phyloP scores from a whole-genome alignment of 164 flowering plant genomes.

The Vitis labrusca region DNA sequence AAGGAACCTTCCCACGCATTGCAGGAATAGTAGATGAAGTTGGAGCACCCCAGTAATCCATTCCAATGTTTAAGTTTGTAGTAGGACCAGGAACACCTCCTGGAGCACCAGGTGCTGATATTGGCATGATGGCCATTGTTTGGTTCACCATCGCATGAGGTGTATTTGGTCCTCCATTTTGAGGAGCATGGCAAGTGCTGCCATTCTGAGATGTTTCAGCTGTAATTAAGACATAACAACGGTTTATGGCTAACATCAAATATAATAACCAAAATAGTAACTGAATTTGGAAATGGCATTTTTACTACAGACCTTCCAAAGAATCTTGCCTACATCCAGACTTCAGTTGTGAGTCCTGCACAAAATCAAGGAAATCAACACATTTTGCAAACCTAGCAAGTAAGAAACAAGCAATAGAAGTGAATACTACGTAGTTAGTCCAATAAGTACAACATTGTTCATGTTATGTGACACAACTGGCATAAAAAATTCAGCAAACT shows the following conservation, averaged over 20 bases:
- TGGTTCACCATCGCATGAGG: constrained; percentile 52
- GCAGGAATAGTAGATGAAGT: constrained; percentile 56
- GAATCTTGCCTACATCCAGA: constrained; percentile 61
- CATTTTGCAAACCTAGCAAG: neutral
- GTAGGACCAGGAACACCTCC: constrained; percentile 79
- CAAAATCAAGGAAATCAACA: constrained; percentile 8
- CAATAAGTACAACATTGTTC: neutral
- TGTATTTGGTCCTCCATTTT: constrained; percentile 56
- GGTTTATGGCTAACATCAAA: neutral
- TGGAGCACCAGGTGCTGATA: constrained; percentile 51
- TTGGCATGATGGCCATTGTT: constrained; percentile 52
- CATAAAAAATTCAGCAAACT: no score
- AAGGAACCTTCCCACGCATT: constrained; percentile 63
- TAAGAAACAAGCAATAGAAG: neutral
- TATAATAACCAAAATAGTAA: neutral
- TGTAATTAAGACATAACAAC: constrained; percentile 22
- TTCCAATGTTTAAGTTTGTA: constrained; percentile 91
- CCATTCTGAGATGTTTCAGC: constrained; percentile 78
- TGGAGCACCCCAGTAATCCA: constrained; percentile 93
- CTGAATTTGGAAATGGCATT: neutral
- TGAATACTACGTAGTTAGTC: neutral
- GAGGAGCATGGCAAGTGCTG: constrained; percentile 37
- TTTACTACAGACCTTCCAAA: constrained; percentile 46
- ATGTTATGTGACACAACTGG: no score
- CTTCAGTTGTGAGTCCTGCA: constrained; percentile 76